Evolutionary conservation across 495 filamentous ascomycete species (phyloP), one percentile per base, ranked within the genome.

Genomic region (Clavariopsis aquatica): DNA sequence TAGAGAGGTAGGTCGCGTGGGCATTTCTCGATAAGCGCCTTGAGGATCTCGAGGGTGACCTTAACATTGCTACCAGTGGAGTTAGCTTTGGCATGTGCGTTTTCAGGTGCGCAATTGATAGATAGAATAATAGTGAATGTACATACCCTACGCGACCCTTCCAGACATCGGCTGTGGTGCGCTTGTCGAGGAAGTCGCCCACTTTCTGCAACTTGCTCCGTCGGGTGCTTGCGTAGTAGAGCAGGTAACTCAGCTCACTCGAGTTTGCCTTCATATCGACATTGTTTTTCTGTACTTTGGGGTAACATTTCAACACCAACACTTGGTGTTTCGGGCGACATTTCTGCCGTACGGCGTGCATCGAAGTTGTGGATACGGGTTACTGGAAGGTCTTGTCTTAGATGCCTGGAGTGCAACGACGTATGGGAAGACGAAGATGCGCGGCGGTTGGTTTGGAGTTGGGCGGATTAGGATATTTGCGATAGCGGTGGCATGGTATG

Each of bases 141-240:
- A 80, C 87, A 73, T 82, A 93, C 90, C 91, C 91, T 71, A 91
- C 85, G 67, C 88, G 85, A 63, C 83, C 83, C 66, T 87, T 85
- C 79, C 85, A 91, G 60, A 96, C 91, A 81, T 97, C 93, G 66
- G 84, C 87, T 43, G 88, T 88, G 56, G 91, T 91, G 78, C 90
- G 89, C 80, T 91, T 93, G 77, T 96, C 92, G 70, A 97, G 78
- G 72, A 95, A 97, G 70, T 84, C 84, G 73, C 90, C 90, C 52
- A 97, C 91, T 74, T 97, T 97, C 72, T 92, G 91, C 58, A 97
- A 83, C 83, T 96, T 97, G 76, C 89, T 92, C 61, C 90, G 84
- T 55, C 93, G 89, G 67, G 92, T 94, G 74, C 91, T 93, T 45
- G 89, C 90, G 82, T 97, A 96, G 82, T 93, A 97, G 27, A 96